phyloP scores from a whole-genome alignment of 352 stramenopile species.

The Phytopythium oedochilum region DNA sequence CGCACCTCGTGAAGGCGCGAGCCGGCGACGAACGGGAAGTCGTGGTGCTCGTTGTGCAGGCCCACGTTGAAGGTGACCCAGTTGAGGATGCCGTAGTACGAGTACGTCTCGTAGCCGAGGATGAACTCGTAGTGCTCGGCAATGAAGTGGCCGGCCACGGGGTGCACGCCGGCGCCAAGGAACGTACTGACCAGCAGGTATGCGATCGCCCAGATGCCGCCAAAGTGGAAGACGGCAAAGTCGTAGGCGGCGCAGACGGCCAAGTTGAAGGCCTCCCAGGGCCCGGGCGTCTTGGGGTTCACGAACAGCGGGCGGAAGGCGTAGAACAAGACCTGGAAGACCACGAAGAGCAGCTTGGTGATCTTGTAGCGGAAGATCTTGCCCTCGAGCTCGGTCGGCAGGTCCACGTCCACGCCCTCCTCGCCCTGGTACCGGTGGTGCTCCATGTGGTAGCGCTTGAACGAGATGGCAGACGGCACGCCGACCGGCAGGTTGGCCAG shows the following conservation, averaged over 20 bases:
- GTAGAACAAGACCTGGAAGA: slow-evolving; percentile 94
- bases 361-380: slow-evolving; percentile 85
- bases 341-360: slow-evolving; percentile 91
- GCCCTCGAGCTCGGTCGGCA: slow-evolving; percentile 90
- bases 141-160: slow-evolving; percentile 97
- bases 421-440: slow-evolving; percentile 96
- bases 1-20: slow-evolving; percentile 89
- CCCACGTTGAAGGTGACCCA: slow-evolving; percentile 97
- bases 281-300: slow-evolving; percentile 84
- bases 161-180: slow-evolving; percentile 92
- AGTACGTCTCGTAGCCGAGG: slow-evolving; percentile 95
- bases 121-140: slow-evolving; percentile 97
- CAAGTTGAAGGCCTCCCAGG: slow-evolving; percentile 90
- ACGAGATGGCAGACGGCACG: slow-evolving; percentile 90
- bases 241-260: slow-evolving; percentile 83
- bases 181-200: slow-evolving; percentile 93
- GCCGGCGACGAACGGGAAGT: slow-evolving; percentile 93
- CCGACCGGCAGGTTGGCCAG: slow-evolving; percentile 92
- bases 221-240: slow-evolving; percentile 68
- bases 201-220: slow-evolving; percentile 74
- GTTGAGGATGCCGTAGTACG: slow-evolving; percentile 98
- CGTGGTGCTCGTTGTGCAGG: slow-evolving; percentile 98
- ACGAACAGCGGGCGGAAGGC: slow-evolving; percentile 89
- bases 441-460: slow-evolving; percentile 97
- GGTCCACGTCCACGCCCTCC: slow-evolving; percentile 92